Evolutionary conservation across 2,329 filamentous ascomycete genomes (phyloP), one percentile per base, ranked within the genome.

Genomic region (Biscogniauxia marginata): DNA sequence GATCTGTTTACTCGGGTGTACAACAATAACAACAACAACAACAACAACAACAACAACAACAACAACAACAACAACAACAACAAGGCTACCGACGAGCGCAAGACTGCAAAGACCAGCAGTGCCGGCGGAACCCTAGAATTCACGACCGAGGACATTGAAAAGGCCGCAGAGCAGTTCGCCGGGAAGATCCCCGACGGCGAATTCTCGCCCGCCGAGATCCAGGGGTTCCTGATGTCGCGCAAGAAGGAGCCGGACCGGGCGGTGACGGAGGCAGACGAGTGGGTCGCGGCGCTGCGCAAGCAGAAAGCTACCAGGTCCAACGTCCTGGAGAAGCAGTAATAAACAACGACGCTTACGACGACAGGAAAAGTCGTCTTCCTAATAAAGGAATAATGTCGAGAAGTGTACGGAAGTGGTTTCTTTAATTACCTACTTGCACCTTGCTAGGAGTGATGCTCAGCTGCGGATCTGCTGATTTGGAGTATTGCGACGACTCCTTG

Each of bases 1-100:
- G 83, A 86, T 68, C 74, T 87, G 1, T 87, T 87, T 59, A 72
- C 81, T 62, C 73, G 83, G 20, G 86, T 87, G 83, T 86, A 86
- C 65, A 80, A 82, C 64, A 72, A 72, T 2, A 77, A 78, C 45
- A 69, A 71, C 19, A 48, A 30, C 6, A 52, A 56, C 47, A 50
- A 48, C 39, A 49, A 30, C 21, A 16, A 43, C 18, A 54, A 30
- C 20, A 16, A 48, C 49, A 9, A 34, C 34, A 19, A 52, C 50
- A 54, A 47, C 55, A 49, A 19, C 54, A 51, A 16, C 44, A n/a
- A 44, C 20, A 3, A 21, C 30, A 22, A 50, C 21, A n/a, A 22
- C 18, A 39, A 20, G 24, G 16, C 16, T 9, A 18, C 19, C 19
- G 46, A 22, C 18, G 22, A 56, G 54, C 58, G 49, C 58, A n/a